Base-by-base conservation (phyloP, 1,284 basidiomycete genomes). In the Fomes fomentarius region DNA sequence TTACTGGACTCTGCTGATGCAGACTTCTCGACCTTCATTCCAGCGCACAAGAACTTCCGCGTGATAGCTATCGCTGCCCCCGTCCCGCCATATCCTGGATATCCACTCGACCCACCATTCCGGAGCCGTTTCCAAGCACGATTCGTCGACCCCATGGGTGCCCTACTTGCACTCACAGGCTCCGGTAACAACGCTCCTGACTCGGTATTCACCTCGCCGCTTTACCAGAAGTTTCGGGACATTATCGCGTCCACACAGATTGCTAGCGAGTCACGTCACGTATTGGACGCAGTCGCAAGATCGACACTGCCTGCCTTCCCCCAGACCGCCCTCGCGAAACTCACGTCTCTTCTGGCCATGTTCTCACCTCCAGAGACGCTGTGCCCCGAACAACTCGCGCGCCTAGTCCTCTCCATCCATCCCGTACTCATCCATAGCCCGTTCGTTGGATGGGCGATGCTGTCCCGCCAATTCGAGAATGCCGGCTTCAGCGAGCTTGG, bases 41-140 rank as follows among this genome's bases (percentile, higher is more conserved):
- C 82, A 8, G 84, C 84, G 2, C 83, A 85, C 69, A 78, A 76
- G 69, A 79, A 83, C 58, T 85, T 85, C 62, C 75, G 83, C 19
- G 82, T 85, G 26, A 79, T 87, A 35, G 84, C 84, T 8, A 85
- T 87, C 33, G 83, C 82, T 9, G 81, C 83, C 0, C 84, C 85
- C 1, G 83, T 87, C 0, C 84, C 84, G 15, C 84, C 84, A 4
- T 85, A 85, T 65, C 77, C 82, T 3, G 84, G 84, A 21, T 83
- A 84, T 63, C 84, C 84, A 15, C 74, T 86, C 3, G 85, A 87
- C 58, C 85, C 85, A 7, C 85, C 85, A 0, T 87, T 87, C 67
- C 76, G 84, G 24, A 84, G 82, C 65, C 81, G 85, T 17, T 87
- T 87, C 66, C 84, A 87, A 67, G 81, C 84, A 5, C 80, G 85